These are phyloP conservation scores for Aspergillus vadensis DNA, from an alignment of 2,329 filamentous ascomycete species.

Conservation along the genomic window DNA sequence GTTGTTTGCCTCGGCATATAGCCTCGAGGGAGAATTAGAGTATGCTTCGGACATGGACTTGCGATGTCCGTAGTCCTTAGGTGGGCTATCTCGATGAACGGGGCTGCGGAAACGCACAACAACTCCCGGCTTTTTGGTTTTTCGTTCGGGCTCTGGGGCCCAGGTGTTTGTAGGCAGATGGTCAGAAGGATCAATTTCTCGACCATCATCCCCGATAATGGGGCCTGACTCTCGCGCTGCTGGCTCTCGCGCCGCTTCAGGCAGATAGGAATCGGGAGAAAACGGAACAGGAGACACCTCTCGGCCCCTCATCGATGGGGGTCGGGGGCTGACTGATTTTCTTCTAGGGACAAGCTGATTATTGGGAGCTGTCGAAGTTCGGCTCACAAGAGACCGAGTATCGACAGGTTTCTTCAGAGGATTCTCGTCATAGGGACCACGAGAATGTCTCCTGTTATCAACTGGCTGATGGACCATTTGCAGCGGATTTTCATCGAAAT, in stretches of 20 bases:
- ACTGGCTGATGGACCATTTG: slow-evolving; percentile 30
- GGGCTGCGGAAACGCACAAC: slow-evolving; percentile 50
- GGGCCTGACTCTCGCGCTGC: slow-evolving; percentile 53
- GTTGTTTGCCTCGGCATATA: slow-evolving; percentile 34
- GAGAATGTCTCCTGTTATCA: slow-evolving; percentile 19
- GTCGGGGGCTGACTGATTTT: slow-evolving; percentile 63
- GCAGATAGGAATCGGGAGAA: slow-evolving; percentile 62
- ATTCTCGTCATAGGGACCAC: too few species aligned
- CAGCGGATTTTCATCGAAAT: slow-evolving; percentile 31
- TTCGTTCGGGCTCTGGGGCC: slow-evolving; percentile 66
- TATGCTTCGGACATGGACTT: slow-evolving; percentile 36
- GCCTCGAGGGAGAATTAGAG: slow-evolving; percentile 27
- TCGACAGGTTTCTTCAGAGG: background rate
- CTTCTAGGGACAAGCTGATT: slow-evolving; percentile 50
- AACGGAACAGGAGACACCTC: slow-evolving; percentile 55
- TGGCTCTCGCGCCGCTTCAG: slow-evolving; percentile 45
- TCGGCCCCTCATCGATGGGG: slow-evolving; percentile 45
- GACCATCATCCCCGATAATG: slow-evolving; percentile 65
- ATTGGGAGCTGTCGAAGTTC: slow-evolving; percentile 33
- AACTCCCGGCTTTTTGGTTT: slow-evolving; percentile 52
- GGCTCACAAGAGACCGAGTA: slow-evolving; percentile 19
- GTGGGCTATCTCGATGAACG: slow-evolving; percentile 30
- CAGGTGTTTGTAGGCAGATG: slow-evolving; percentile 66
- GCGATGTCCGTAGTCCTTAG: slow-evolving; percentile 16
- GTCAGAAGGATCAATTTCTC: slow-evolving; percentile 67